Evolutionary conservation across 495 filamentous ascomycete species (phyloP), one percentile per base, ranked within the genome.

Genomic region (Penicillium daleae): DNA sequence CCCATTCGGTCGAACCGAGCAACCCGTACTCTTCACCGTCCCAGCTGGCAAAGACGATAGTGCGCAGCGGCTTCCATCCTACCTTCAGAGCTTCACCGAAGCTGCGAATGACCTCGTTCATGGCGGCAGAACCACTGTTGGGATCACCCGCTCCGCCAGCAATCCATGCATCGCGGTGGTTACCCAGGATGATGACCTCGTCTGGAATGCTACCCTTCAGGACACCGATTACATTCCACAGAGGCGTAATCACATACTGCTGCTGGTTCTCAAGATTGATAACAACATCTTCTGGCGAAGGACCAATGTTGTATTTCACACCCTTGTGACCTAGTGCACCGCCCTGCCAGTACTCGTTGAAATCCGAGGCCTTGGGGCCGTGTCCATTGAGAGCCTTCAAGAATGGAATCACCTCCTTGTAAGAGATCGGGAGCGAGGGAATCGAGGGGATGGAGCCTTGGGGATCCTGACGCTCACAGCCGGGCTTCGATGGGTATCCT

Each of bases 161-260:
- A 70, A 96, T 87, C 93, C 93, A 97, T 0, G 93, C 91, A 78
- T 99, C 95, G 15, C 93, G 89, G 71, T 99, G 95, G 69, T 98
- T 98, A 15, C 96, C 96, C n/a, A 98, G 76, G 7, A 99, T 82
- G 51, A 97, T 83, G 12, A 96, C 93, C 70, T 97, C 94, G 58
- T 93, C 88, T 1, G 87, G 80, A 56, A 97, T 87, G 9, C 86
- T 89, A n/a, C 95, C 95, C 60, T 97, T 97, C 75, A 99, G 93
- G 31, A 93, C 82, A 33, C 95, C 95, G 62, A 99, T 96, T 13
- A 95, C 92, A 65, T 99, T 91, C 96, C 96, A 99, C 57, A 95
- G 75, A 4, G 93, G 92, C 0, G 92, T 97, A 0, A 84, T 96
- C 22, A 89, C 86, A 66, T 98, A 97, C 46, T 97, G 90, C 72